A percentile compares a stretch with the other conserved stretches of the same genome.
Conservation (phyloP, 371 early-diverging fungal genomes). For the Mucor indicus region DNA sequence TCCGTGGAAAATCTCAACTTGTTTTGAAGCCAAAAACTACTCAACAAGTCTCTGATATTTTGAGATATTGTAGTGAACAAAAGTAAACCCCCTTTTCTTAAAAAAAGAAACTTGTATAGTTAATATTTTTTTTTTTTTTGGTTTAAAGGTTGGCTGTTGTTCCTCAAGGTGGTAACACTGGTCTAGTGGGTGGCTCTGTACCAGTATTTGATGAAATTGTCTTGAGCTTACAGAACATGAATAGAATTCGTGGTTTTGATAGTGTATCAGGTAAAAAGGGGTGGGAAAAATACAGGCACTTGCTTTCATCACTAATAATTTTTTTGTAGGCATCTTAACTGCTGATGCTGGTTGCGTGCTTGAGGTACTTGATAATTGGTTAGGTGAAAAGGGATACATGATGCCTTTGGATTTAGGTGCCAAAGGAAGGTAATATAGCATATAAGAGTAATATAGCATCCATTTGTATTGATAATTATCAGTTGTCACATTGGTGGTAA, state of each 20-base stretch:
- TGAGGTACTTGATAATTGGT: slow-evolving; percentile 83
- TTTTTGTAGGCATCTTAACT: slow-evolving; percentile 65
- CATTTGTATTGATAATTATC: background rate
- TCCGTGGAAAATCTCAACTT: slow-evolving; percentile 77
- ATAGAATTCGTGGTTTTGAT: slow-evolving; percentile 81
- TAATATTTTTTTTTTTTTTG: background rate
- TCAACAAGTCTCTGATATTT: slow-evolving; percentile 79
- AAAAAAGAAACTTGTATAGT: background rate
- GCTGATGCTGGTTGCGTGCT: slow-evolving; percentile 93
- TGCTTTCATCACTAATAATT: background rate
- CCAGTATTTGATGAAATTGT: slow-evolving; percentile 91
- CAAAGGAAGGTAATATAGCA: slow-evolving; percentile 58
- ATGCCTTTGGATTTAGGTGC: slow-evolving; percentile 98
- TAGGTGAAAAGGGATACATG: slow-evolving; percentile 82
- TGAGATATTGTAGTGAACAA: slow-evolving; percentile 86
- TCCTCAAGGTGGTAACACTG: slow-evolving; percentile 93
- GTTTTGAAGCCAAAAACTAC: slow-evolving; percentile 88
- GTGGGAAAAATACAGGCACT: background rate
- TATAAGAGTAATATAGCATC: no score
- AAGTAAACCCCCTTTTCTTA: slow-evolving; percentile 27
- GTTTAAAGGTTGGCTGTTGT: slow-evolving; percentile 76
- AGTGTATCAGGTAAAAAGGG: slow-evolving; percentile 64
- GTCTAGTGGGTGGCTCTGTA: background rate
- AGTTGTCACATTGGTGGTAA: slow-evolving; percentile 96
- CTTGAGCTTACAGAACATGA: slow-evolving; percentile 75